These are phyloP conservation scores for Fusarium sororula DNA, from an alignment of 2,329 filamentous ascomycete species.

Conservation along the genomic window DNA sequence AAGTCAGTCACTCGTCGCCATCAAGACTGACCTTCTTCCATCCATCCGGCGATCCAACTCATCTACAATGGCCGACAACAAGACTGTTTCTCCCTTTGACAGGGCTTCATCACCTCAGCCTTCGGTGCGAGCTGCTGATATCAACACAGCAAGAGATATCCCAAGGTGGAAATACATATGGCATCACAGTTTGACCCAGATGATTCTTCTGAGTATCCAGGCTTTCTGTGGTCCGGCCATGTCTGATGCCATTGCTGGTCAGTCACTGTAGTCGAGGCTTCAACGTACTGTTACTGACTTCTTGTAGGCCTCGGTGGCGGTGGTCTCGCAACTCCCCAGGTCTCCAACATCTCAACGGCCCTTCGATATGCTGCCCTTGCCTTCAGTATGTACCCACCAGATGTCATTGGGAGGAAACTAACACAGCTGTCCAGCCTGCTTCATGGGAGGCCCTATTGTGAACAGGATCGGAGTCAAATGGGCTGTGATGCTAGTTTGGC, in stretches of 20 bases:
- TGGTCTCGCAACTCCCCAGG: conserved; percentile 10
- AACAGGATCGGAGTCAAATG: conserved; percentile 16
- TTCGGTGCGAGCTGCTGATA: neutral
- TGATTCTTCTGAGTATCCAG: conserved; percentile 12
- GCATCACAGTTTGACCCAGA: conserved; percentile 9
- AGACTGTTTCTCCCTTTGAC: neutral
- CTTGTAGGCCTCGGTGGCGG: neutral
- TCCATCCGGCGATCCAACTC: too few species aligned
- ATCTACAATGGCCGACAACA: neutral
- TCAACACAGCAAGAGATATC: neutral
- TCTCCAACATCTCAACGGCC: conserved; percentile 1
- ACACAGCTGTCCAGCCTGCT: neutral
- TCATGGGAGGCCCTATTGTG: conserved; percentile 8
- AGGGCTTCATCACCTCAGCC: neutral
- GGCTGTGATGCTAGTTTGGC: conserved; percentile 12
- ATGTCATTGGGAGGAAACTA: rapidly evolving
- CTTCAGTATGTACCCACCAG: neutral
- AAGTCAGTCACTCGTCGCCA: neutral
- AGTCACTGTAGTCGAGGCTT: rapidly evolving
- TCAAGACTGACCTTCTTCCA: too few species aligned
- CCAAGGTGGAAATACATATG: conserved; percentile 11
- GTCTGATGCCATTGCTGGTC: conserved; percentile 10
- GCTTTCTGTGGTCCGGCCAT: conserved; percentile 15
- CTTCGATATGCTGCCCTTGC: conserved; percentile 6
- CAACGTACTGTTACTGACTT: neutral